Evolutionary conservation across 495 filamentous ascomycete genomes (phyloP).

Genomic region (Penicillium nucicola): DNA sequence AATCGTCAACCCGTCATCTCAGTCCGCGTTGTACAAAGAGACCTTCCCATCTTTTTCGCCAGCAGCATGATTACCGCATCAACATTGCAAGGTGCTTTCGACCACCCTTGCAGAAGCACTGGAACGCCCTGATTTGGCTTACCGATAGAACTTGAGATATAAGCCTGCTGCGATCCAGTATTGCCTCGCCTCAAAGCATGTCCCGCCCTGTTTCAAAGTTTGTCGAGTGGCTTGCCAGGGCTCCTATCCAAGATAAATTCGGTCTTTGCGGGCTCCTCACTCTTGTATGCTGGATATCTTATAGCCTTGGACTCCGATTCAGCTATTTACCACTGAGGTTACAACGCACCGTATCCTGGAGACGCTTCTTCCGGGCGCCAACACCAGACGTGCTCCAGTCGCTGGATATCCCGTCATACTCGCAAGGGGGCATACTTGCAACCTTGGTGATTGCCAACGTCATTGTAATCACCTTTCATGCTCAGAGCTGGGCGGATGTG

Average conservation of each 20-base stretch:
- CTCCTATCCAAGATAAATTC: too few relatives aligned
- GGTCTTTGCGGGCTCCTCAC: too few relatives aligned
- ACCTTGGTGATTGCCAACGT: too few relatives aligned
- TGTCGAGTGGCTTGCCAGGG: too few relatives aligned
- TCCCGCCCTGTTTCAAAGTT: neutral
- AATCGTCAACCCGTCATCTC: neutral
- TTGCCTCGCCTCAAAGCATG: neutral
- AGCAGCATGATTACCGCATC: neutral
- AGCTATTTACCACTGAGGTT: neutral
- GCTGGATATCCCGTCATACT: too few relatives aligned
- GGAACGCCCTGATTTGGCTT: neutral
- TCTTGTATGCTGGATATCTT: neutral
- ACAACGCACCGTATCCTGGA: neutral
- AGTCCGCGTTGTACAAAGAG: neutral
- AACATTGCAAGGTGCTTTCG: too few relatives aligned
- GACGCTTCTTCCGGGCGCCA: too few relatives aligned
- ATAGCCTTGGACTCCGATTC: neutral
- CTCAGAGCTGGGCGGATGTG: too few relatives aligned
- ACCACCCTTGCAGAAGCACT: too few relatives aligned
- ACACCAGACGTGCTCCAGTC: too few relatives aligned
- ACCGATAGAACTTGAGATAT: neutral
- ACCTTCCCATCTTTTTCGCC: neutral
- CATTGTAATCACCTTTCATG: too few relatives aligned
- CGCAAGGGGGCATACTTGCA: too few relatives aligned
- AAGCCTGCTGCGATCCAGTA: neutral